Evolutionary conservation across 2,329 filamentous ascomycete genomes (phyloP).

Genomic region (Fusarium phyllophilum): DNA sequence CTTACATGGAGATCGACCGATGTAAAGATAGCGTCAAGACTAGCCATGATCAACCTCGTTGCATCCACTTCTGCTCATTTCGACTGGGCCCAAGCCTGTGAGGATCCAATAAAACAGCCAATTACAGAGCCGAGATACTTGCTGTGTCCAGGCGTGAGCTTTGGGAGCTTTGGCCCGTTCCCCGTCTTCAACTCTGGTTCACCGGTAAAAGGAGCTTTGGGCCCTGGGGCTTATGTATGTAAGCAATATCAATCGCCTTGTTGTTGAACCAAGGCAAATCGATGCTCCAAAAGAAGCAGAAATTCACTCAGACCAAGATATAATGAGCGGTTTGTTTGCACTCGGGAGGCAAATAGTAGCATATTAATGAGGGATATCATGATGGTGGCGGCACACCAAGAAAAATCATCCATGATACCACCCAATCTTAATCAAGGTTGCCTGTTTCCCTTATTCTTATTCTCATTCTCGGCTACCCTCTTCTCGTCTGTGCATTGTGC

Average conservation of each 20-base stretch:
- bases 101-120: constrained; percentile 27
- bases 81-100: constrained; percentile 21
- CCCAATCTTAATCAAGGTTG: constrained; percentile 2
- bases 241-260: neutral
- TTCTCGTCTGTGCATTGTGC: neutral
- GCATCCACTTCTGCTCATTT: constrained; percentile 42
- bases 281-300: neutral
- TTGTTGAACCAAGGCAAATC: neutral
- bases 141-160: neutral
- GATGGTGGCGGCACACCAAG: constrained; percentile 19
- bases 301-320: neutral
- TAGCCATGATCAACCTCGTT: constrained; percentile 18
- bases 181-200: constrained; percentile 1
- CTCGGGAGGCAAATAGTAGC: neutral
- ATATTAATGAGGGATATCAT: constrained; percentile 28
- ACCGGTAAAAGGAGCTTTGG: neutral
- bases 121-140: constrained; percentile 31
- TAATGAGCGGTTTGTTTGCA: constrained; percentile 4
- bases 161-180: constrained; percentile 24
- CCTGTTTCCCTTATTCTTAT: constrained; percentile 4
- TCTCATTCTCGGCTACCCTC: neutral
- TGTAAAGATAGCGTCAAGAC: constrained; percentile 32
- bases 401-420: constrained; percentile 21
- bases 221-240: neutral
- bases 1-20: constrained; percentile 27